Evolutionary conservation across 2,329 filamentous ascomycete genomes (phyloP).

Genomic region (Hypoxylon rubiginosum): DNA sequence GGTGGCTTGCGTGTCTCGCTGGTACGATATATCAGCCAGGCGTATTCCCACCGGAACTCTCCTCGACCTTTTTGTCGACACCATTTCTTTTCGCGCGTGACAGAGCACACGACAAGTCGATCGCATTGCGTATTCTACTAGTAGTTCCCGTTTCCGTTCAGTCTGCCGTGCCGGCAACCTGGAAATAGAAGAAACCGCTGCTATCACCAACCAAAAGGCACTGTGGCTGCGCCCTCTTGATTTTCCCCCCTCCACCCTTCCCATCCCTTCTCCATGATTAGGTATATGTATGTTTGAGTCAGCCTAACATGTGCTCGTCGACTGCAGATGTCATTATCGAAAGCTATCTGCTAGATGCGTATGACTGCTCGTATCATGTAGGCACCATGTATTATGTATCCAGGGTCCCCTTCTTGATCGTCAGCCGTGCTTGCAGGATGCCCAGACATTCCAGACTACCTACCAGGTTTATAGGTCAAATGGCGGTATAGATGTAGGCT

Average conservation of each 20-base stretch:
- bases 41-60: slow-evolving; percentile 14
- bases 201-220: too few relatives aligned
- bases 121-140: slow-evolving; percentile 17
- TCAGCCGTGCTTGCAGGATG: slow-evolving; percentile 4
- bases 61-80: slow-evolving; percentile 11
- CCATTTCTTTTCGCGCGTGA: slow-evolving; percentile 32
- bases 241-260: too few relatives aligned
- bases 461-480: slow-evolving; percentile 25
- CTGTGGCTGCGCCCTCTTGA: too few relatives aligned
- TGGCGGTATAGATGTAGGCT: slow-evolving; percentile 32
- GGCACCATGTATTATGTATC: neutral
- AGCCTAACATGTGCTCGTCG: slow-evolving; percentile 25
- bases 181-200: slow-evolving; percentile 4
- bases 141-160: neutral
- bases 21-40: slow-evolving; percentile 20
- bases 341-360: slow-evolving; percentile 12
- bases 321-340: slow-evolving; percentile 27
- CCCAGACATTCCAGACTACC: slow-evolving; percentile 4
- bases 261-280: slow-evolving; percentile 18
- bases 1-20: slow-evolving; percentile 16
- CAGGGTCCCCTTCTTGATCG: slow-evolving; percentile 24
- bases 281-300: slow-evolving; percentile 16
- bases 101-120: slow-evolving; percentile 26
- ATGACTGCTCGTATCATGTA: slow-evolving; percentile 22
- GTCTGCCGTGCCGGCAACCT: slow-evolving; percentile 4